These are phyloP conservation scores for Gossypium ekmanianum DNA, from an alignment of 345 rosid species.

Conservation along the genomic window DNA sequence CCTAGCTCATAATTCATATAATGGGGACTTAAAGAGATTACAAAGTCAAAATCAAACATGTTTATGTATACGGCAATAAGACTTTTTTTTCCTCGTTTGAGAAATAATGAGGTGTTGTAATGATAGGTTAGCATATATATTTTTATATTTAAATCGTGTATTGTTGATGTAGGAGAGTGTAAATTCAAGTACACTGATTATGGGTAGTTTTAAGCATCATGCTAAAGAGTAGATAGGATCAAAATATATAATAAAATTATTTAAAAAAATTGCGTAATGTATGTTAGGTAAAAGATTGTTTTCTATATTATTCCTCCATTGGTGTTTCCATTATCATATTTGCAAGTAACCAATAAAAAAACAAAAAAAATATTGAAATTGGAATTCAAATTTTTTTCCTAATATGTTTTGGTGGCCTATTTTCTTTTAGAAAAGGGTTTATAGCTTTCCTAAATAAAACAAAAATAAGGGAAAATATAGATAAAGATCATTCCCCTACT, in stretches of 20 bases:
- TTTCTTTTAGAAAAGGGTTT: background rate
- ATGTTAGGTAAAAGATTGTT: too few species aligned
- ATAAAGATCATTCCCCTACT: background rate
- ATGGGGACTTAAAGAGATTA: background rate
- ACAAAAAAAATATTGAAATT: background rate
- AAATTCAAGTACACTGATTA: accelerated
- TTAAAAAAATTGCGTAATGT: too few species aligned
- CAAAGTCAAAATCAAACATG: background rate
- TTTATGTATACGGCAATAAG: background rate
- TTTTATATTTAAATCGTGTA: too few species aligned
- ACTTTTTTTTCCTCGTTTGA: background rate
- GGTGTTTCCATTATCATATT: background rate
- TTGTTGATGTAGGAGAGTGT: too few species aligned
- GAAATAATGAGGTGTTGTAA: too few species aligned
- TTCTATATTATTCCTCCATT: too few species aligned
- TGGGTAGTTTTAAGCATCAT: too few species aligned
- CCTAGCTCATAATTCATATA: background rate
- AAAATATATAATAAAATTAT: too few species aligned
- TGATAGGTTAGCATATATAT: too few species aligned
- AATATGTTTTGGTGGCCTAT: background rate
- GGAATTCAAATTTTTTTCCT: background rate
- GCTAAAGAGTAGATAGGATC: too few species aligned
- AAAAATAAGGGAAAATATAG: background rate
- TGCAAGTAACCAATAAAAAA: background rate
- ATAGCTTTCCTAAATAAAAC: background rate